These are phyloP conservation scores for Malus fusca DNA, from an alignment of 306 rosid species.

Conservation along the genomic window DNA sequence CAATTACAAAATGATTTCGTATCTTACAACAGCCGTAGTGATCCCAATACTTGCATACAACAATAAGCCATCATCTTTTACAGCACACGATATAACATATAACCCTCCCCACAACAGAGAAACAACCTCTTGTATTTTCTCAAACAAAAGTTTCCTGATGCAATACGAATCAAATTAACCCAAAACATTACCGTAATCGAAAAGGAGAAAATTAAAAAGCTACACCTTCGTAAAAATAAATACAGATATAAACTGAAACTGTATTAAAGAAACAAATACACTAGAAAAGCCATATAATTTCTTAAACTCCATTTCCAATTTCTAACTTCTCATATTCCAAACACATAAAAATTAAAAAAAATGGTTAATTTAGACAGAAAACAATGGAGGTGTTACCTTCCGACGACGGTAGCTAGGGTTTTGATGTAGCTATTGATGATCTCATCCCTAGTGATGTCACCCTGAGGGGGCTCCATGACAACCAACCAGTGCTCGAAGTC, in stretches of 20 bases:
- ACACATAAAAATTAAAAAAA: not conserved
- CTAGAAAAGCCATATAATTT: not conserved
- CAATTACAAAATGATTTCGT: not conserved
- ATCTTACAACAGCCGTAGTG: not conserved
- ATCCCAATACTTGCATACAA: not conserved
- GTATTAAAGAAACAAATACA: not conserved
- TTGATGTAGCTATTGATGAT: conserved; percentile 71
- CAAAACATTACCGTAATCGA: not conserved
- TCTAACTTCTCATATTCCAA: not conserved
- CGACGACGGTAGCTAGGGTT: conserved; percentile 57
- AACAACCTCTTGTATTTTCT: not conserved
- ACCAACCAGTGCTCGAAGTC: conserved; percentile 98
- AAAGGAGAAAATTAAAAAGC: not conserved
- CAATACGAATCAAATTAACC: not conserved
- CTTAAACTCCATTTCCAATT: not conserved
- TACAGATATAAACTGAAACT: not conserved
- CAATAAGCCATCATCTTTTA: not conserved
- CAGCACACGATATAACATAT: no score
- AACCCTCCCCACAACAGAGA: not conserved
- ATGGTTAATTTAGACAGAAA: not conserved
- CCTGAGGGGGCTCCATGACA: conserved; percentile 84
- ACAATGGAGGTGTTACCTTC: conserved; percentile 40
- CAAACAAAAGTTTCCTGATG: not conserved
- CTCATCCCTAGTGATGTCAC: conserved; percentile 61
- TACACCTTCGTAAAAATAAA: not conserved